These are phyloP conservation scores for Rhizopus stolonifer DNA, from an alignment of 371 early-diverging fungal species.

Conservation along the genomic window DNA sequence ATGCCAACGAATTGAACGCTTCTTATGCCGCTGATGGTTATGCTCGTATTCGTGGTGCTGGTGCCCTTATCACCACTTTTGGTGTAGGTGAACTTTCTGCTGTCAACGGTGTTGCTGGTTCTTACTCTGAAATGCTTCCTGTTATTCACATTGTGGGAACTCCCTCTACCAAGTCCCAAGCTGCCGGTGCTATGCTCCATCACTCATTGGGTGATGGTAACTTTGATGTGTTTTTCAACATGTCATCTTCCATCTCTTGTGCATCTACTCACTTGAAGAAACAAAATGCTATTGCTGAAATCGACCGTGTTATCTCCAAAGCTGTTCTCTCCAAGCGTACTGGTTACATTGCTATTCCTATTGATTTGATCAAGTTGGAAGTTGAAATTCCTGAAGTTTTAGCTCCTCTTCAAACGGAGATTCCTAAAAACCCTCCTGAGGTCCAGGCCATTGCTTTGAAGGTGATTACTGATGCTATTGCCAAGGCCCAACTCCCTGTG, in stretches of 20 bases:
- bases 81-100: slow-evolving; percentile 59
- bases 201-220: slow-evolving; percentile 59
- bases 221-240: slow-evolving; percentile 40
- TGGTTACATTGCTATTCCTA: slow-evolving; percentile 50
- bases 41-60: slow-evolving; percentile 40
- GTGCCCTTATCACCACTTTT: slow-evolving; percentile 54
- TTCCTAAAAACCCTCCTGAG: slow-evolving; percentile 25
- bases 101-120: slow-evolving; percentile 56
- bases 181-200: slow-evolving; percentile 42
- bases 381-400: slow-evolving; percentile 19
- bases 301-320: slow-evolving; percentile 36
- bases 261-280: slow-evolving; percentile 35
- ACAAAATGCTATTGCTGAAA: slow-evolving; percentile 37
- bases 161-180: slow-evolving; percentile 39
- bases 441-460: slow-evolving; percentile 26
- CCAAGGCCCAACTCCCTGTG: slow-evolving; percentile 33
- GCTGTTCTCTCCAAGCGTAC: slow-evolving; percentile 27
- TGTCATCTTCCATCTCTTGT: slow-evolving; percentile 37
- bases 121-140: slow-evolving; percentile 54
- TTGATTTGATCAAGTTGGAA: slow-evolving; percentile 37
- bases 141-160: slow-evolving; percentile 60
- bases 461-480: slow-evolving; percentile 26
- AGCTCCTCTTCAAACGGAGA: slow-evolving; percentile 2
- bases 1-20: slow-evolving; percentile 49
- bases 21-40: slow-evolving; percentile 59